Conservation (phyloP, 179 eudicot species). For the Kewa caespitosa region DNA sequence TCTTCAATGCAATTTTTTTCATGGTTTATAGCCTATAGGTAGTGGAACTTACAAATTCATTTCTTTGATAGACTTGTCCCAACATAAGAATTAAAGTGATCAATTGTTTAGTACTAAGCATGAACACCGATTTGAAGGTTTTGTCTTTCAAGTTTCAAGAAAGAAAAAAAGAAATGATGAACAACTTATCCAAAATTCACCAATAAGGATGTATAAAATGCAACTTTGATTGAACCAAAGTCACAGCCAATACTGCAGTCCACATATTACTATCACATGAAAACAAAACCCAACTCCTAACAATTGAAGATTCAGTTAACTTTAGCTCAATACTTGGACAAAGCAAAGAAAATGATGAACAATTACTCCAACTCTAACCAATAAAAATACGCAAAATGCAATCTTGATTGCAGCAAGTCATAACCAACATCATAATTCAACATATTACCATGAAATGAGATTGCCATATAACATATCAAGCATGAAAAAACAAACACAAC, state of each 20-base stretch:
- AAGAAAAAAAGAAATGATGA: neutral
- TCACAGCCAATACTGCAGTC: neutral
- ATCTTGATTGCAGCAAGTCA: no score
- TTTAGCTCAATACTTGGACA: neutral
- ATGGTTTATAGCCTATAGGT: no score
- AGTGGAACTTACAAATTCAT: neutral
- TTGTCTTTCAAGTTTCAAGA: neutral
- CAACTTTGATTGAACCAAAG: neutral
- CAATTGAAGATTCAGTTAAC: neutral
- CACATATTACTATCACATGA: neutral
- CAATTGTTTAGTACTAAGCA: neutral
- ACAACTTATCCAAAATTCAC: slow-evolving; percentile 2
- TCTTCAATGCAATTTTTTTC: neutral
- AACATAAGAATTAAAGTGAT: neutral
- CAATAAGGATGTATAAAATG: neutral
- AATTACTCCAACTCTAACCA: no score
- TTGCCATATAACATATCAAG: no score
- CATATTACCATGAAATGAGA: no score
- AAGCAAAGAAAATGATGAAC: neutral
- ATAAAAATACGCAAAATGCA: no score
- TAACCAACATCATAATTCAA: no score
- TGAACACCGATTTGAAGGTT: neutral
- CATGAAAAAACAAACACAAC: no score
- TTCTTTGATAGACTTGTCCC: neutral
- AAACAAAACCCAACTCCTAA: neutral